A percentile compares a stretch with the other conserved stretches of the same genome.
Conservation (phyloP, 2,329 filamentous ascomycete species). For the Tolypocladium cylindrosporum region DNA sequence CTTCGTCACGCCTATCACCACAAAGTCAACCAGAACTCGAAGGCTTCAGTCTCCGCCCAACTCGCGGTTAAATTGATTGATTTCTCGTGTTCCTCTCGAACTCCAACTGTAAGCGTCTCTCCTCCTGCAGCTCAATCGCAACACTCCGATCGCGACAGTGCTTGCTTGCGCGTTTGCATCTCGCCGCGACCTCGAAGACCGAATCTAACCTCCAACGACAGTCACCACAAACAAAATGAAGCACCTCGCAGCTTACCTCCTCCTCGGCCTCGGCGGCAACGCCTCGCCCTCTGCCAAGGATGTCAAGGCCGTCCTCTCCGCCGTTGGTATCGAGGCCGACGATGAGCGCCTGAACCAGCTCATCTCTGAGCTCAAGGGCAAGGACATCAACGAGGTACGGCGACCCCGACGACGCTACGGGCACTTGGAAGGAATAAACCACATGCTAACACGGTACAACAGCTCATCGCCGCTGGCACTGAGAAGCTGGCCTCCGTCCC, state of each 20-base stretch:
- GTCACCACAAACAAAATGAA: conserved; percentile 71
- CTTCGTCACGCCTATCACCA: conserved; percentile 13
- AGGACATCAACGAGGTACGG: conserved; percentile 84
- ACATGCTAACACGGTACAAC: conserved; percentile 11
- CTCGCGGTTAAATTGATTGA: conserved; percentile 99
- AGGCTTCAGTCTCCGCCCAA: conserved; percentile 98
- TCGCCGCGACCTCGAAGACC: conserved; percentile 6
- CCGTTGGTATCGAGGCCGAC: conserved; percentile 93
- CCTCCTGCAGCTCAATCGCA: background rate
- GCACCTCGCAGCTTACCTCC: conserved; percentile 98
- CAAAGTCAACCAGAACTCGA: conserved; percentile 61
- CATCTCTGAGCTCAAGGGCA: conserved; percentile 83
- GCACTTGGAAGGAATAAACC: background rate
- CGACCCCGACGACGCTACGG: background rate
- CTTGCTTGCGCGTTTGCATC: background rate
- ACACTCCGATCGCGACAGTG: background rate
- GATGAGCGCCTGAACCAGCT: conserved; percentile 76
- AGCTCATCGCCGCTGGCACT: conserved; percentile 88
- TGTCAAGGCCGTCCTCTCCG: conserved; percentile 79
- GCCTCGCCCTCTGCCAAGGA: conserved; percentile 74
- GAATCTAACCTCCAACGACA: conserved; percentile 13
- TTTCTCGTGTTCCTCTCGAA: conserved; percentile 64
- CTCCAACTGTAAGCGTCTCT: conserved; percentile 23
- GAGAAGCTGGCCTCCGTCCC: conserved; percentile 96
- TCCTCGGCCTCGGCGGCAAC: conserved; percentile 92